These are phyloP conservation scores for Cochlearia excelsa DNA, from an alignment of 345 rosid species.

Conservation along the genomic window DNA sequence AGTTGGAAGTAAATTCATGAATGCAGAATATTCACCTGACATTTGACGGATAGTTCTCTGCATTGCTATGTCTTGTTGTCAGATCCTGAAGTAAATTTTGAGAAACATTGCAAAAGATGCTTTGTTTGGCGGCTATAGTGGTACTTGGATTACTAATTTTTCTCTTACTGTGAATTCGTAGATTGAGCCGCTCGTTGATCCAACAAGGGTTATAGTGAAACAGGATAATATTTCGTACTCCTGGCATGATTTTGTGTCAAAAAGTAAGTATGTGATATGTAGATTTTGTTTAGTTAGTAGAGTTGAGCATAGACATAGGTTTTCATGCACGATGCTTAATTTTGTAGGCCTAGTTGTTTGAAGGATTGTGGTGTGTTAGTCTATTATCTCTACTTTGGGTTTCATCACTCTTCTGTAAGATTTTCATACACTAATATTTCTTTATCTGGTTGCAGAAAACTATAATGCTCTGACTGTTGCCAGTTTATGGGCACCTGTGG, in stretches of 20 bases:
- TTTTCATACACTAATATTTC: slow-evolving; percentile 22
- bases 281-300: slow-evolving; percentile 3
- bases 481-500: slow-evolving; percentile 87
- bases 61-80: slow-evolving; percentile 20
- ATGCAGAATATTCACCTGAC: slow-evolving; percentile 14
- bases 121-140: slow-evolving; percentile 20
- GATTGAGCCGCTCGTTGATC: slow-evolving; percentile 83
- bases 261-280: slow-evolving; percentile 44
- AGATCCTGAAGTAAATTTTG: slow-evolving; percentile 11
- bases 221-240: slow-evolving; percentile 61
- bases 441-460: slow-evolving; percentile 70
- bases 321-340: slow-evolving; percentile 7
- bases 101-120: slow-evolving; percentile 11
- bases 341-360: slow-evolving; percentile 9
- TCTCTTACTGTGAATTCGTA: slow-evolving; percentile 39
- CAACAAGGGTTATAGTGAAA: slow-evolving; percentile 56
- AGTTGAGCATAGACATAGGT: slow-evolving; percentile 14
- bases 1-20: slow-evolving; percentile 19
- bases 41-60: neutral
- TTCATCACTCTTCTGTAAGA: slow-evolving; percentile 1
- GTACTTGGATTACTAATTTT: slow-evolving; percentile 10
- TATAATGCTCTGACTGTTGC: slow-evolving; percentile 83
- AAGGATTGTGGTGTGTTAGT: slow-evolving; percentile 16
- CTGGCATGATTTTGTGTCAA: slow-evolving; percentile 96
- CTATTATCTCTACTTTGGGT: slow-evolving; percentile 14